Percentiles rank a stretch among this genome's conserved stretches.
Evolutionary conservation across 2,329 filamentous ascomycete species (phyloP).

Genomic region (Aspergillus neotritici): DNA sequence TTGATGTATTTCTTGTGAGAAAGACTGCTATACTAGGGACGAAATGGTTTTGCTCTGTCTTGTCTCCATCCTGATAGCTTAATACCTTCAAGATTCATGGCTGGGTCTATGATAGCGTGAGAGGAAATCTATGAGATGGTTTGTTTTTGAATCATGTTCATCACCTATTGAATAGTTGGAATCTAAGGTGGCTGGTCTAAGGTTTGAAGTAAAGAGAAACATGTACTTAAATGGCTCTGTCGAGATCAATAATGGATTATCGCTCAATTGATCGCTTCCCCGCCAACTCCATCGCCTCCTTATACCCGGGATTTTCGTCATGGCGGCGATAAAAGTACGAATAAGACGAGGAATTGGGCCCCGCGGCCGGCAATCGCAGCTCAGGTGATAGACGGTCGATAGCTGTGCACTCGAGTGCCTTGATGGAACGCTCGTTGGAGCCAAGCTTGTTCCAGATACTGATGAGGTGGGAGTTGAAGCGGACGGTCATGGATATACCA

Average conservation of each 20-base stretch:
- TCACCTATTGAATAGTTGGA: too few relatives aligned
- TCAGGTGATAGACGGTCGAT: slow-evolving; percentile 68
- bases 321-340: slow-evolving; percentile 75
- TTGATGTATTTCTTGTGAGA: too few relatives aligned
- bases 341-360: slow-evolving; percentile 34
- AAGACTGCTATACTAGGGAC: too few relatives aligned
- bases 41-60: too few relatives aligned
- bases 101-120: too few relatives aligned
- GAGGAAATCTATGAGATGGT: too few relatives aligned
- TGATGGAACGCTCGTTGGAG: slow-evolving; percentile 70
- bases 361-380: slow-evolving; percentile 57
- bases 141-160: too few relatives aligned
- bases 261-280: background rate
- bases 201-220: too few relatives aligned
- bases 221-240: background rate
- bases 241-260: background rate
- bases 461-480: slow-evolving; percentile 84
- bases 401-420: slow-evolving; percentile 66
- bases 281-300: slow-evolving; percentile 34
- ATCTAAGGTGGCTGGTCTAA: too few relatives aligned
- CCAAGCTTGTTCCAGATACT: slow-evolving; percentile 91
- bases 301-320: slow-evolving; percentile 78
- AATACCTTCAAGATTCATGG: too few relatives aligned
- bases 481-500: slow-evolving; percentile 78
- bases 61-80: too few relatives aligned